Conservation (phyloP, 2,329 filamentous ascomycete genomes). For the Pleomassaria siparia region DNA sequence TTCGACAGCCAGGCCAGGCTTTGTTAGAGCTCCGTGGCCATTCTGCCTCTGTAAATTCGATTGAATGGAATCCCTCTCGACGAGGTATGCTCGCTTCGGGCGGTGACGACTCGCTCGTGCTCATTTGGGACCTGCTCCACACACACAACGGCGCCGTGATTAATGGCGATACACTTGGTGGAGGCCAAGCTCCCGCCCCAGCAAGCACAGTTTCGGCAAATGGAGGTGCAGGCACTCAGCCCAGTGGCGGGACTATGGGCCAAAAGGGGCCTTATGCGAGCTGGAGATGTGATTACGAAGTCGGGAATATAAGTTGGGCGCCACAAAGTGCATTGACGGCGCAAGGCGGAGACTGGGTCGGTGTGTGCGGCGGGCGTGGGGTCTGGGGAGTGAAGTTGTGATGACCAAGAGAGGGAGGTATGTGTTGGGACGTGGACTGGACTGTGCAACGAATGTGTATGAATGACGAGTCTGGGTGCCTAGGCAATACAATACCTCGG, state of each 20-base stretch:
- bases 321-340: constrained; percentile 67
- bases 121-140: constrained; percentile 91
- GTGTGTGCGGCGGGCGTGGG: constrained; percentile 76
- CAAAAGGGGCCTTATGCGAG: constrained; percentile 69
- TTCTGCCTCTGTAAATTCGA: constrained; percentile 79
- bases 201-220: constrained; percentile 29
- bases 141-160: constrained; percentile 55
- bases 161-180: constrained; percentile 44
- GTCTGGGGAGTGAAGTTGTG: constrained; percentile 72
- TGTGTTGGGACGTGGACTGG: not conserved
- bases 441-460: not conserved
- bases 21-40: constrained; percentile 92
- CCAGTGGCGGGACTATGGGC: constrained; percentile 44
- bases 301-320: constrained; percentile 83
- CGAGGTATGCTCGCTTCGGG: constrained; percentile 89
- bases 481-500: not conserved
- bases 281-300: constrained; percentile 86
- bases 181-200: constrained; percentile 29
- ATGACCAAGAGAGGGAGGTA: constrained; percentile 6
- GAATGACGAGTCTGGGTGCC: not conserved
- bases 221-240: constrained; percentile 25
- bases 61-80: constrained; percentile 91
- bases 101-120: constrained; percentile 85
- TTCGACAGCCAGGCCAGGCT: constrained; percentile 92
- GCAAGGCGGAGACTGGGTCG: constrained; percentile 80